A percentile compares a stretch with the other conserved stretches of the same genome.
phyloP scores from a whole-genome alignment of 345 rosid genomes.

The Theobroma cacao region DNA sequence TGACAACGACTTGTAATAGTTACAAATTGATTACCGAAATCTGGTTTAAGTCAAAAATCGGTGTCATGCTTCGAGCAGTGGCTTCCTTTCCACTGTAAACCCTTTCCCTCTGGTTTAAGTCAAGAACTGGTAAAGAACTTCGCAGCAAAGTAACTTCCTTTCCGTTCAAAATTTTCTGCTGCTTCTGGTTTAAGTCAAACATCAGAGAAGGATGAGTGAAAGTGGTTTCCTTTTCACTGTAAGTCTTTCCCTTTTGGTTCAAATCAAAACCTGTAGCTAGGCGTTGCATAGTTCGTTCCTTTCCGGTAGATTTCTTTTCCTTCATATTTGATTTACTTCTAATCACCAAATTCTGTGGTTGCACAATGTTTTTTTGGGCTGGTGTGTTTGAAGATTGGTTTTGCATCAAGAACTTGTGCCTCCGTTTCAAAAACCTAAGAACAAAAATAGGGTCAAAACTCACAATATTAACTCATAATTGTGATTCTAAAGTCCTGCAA shows the following conservation, averaged over 20 bases:
- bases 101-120: constrained; percentile 41
- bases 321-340: constrained; percentile 24
- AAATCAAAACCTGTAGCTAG: constrained; percentile 14
- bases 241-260: constrained; percentile 24
- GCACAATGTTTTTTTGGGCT: constrained; percentile 2
- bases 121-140: constrained; percentile 16
- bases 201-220: constrained; percentile 8
- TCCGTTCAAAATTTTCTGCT: constrained; percentile 14
- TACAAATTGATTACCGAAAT: constrained; percentile 56
- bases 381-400: constrained; percentile 34
- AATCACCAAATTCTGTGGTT: constrained; percentile 18
- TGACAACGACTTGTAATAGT: background rate
- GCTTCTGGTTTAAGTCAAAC: constrained; percentile 37
- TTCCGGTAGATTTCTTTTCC: constrained; percentile 24
- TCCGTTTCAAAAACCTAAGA: constrained; percentile 63
- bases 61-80: constrained; percentile 25
- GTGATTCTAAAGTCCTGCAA: background rate
- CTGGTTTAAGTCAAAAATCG: constrained; percentile 77
- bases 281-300: constrained; percentile 13
- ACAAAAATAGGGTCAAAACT: constrained; percentile 6
- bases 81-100: constrained; percentile 40
- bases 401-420: constrained; percentile 53
- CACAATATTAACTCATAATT: background rate
- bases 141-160: constrained; percentile 25
- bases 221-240: constrained; percentile 28